Evolutionary conservation across 805 yeast species (phyloP).

Genomic region (Suhomyces pyralidae): DNA sequence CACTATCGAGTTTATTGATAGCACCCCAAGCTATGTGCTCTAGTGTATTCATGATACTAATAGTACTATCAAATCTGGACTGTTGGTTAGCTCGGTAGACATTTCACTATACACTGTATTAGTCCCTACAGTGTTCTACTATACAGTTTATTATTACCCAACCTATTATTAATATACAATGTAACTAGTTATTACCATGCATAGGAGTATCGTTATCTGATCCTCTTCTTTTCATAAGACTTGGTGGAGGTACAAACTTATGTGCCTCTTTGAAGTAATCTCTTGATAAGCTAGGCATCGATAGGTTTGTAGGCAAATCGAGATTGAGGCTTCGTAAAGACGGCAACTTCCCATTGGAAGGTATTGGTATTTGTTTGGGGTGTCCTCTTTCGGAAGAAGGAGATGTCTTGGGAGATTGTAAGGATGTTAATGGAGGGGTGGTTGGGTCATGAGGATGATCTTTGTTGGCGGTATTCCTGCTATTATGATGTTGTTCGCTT

Average conservation of each 20-base stretch:
- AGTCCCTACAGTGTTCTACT: neutral
- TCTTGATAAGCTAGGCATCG: slow-evolving; percentile 18
- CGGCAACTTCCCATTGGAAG: slow-evolving; percentile 32
- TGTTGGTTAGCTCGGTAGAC: too few species aligned
- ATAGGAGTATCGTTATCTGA: slow-evolving; percentile 3
- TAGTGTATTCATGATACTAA: too few species aligned
- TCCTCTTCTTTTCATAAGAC: neutral
- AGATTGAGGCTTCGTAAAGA: slow-evolving; percentile 50
- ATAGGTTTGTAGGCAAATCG: slow-evolving; percentile 45
- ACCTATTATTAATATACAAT: neutral
- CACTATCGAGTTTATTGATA: too few species aligned
- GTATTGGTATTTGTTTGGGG: neutral
- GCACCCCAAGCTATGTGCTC: too few species aligned
- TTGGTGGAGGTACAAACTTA: neutral
- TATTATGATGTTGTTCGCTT: slow-evolving; percentile 5
- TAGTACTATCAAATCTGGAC: slow-evolving; percentile 95
- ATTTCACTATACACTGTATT: too few species aligned
- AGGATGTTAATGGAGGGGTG: slow-evolving; percentile 6
- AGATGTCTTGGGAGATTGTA: slow-evolving; percentile 10
- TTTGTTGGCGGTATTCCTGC: neutral
- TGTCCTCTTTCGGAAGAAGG: slow-evolving; percentile 6
- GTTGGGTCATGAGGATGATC: slow-evolving; percentile 3
- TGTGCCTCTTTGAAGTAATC: slow-evolving; percentile 1
- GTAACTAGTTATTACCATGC: neutral
- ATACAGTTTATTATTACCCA: neutral